These are phyloP conservation scores for Euphorbia tirucalli DNA, from an alignment of 345 rosid species.

Conservation along the genomic window DNA sequence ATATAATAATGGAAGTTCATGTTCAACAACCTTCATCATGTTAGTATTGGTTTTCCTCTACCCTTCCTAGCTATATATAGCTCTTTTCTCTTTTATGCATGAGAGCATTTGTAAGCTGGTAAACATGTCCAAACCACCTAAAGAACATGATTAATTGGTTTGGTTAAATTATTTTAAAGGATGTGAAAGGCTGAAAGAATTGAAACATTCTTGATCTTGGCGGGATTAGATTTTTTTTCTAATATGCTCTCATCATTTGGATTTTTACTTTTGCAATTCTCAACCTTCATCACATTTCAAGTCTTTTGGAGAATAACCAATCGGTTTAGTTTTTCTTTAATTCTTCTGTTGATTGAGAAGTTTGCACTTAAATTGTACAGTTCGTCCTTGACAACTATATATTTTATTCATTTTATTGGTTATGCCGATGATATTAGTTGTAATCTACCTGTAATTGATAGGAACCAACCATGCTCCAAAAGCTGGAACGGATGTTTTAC, in stretches of 20 bases:
- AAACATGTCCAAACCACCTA: not conserved
- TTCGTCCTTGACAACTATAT: not conserved
- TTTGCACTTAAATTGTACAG: not conserved
- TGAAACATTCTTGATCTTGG: not conserved
- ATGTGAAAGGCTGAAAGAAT: not conserved
- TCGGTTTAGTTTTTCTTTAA: not conserved
- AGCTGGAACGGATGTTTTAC: constrained; percentile 72
- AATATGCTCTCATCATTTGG: not conserved
- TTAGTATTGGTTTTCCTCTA: too few relatives aligned
- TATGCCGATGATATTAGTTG: not conserved
- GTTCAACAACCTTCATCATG: too few relatives aligned
- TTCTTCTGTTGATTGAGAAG: not conserved
- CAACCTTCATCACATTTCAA: not conserved
- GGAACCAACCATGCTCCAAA: constrained; percentile 63
- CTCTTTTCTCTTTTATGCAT: too few relatives aligned
- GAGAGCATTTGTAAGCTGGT: too few relatives aligned
- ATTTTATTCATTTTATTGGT: not conserved
- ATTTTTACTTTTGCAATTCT: not conserved
- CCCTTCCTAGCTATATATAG: too few relatives aligned
- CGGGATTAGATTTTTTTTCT: not conserved
- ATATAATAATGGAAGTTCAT: too few relatives aligned
- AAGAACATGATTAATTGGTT: not conserved
- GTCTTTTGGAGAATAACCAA: not conserved
- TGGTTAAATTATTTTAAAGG: not conserved
- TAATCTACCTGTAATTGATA: constrained; percentile 18